Base-by-base conservation (phyloP, 2,329 filamentous ascomycete species). In the Trichoderma citrinoviride region DNA sequence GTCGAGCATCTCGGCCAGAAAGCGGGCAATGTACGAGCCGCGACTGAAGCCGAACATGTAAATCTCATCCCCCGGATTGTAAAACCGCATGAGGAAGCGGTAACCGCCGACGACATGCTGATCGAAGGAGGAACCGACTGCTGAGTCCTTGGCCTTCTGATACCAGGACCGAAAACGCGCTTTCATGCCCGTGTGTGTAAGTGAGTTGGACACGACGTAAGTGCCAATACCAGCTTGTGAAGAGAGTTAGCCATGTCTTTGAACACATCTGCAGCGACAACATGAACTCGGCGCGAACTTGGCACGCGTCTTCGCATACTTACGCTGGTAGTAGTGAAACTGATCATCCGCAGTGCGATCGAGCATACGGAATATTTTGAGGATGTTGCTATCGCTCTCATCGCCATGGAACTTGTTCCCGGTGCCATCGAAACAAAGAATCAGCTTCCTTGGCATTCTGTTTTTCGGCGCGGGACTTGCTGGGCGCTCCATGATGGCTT, bases 31-130 rank as follows among this genome's bases (percentile, higher is more conserved):
- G 71, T 92, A 92, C 1, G 89, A 84, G 19, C 90, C 90, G 21
- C 90, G 84, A 49, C 86, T 89, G 77, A 92, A 92, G 0, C 90
- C 90, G 66, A 91, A 91, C 76, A 91, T 86, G 73, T 87, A 91
- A 41, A 91, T 89, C 65, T 87, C 82, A 66, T 87, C 85, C 25
- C 84, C 84, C 0, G 84, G 82, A 50, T 81, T 81, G 73, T 91
- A 91, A 73, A 88, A 90, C 19, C 87, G 84, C 88, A 92, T 91
- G 52, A 92, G 80, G 74, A 93, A 92, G 62, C 88, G 87, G 76
- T 95, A 95, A 1, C 90, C 91, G 7, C 88, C 91, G 70, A 95
- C 90, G 12, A 95, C 91, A 77, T 95, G 91, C 64, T 92, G 84
- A 69, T 90, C 90, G 68, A 96, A 94, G 0, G 89, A 92, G 0